Evolutionary conservation across 2,329 filamentous ascomycete species (phyloP).

Genomic region (Fusarium compactum): DNA sequence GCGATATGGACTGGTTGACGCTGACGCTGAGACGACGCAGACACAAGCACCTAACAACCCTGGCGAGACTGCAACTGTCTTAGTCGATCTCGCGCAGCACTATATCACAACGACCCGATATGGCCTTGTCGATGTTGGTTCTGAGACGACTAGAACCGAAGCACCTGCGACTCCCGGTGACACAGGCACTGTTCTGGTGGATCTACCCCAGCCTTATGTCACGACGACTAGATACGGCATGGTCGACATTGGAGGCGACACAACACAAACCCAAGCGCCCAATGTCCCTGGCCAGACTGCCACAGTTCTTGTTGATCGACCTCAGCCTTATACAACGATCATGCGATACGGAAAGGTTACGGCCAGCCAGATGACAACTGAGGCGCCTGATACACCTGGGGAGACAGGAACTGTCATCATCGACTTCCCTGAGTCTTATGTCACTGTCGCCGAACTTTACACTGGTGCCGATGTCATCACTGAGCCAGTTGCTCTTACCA

Average conservation of each 20-base stretch:
- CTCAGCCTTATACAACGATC: neutral
- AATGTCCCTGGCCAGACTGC: neutral
- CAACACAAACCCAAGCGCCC: neutral
- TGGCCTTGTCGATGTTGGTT: neutral
- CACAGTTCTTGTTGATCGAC: neutral
- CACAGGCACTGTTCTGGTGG: neutral
- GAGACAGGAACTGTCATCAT: conserved; percentile 1
- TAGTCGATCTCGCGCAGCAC: neutral
- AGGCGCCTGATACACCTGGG: neutral
- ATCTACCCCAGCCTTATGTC: neutral
- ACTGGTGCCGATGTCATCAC: neutral
- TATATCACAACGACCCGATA: neutral
- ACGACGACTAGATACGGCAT: neutral
- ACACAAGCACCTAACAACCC: no score
- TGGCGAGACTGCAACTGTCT: neutral
- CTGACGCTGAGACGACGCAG: neutral
- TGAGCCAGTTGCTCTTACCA: neutral
- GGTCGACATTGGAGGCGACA: neutral
- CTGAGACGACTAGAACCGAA: neutral
- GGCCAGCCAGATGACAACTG: neutral
- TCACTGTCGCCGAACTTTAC: conserved; percentile 8
- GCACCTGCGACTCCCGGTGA: neutral
- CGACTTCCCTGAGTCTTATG: neutral
- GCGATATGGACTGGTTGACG: neutral
- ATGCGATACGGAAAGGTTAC: neutral